Evolutionary conservation across 306 rosid species (phyloP).

Genomic region (Rosa persica): DNA sequence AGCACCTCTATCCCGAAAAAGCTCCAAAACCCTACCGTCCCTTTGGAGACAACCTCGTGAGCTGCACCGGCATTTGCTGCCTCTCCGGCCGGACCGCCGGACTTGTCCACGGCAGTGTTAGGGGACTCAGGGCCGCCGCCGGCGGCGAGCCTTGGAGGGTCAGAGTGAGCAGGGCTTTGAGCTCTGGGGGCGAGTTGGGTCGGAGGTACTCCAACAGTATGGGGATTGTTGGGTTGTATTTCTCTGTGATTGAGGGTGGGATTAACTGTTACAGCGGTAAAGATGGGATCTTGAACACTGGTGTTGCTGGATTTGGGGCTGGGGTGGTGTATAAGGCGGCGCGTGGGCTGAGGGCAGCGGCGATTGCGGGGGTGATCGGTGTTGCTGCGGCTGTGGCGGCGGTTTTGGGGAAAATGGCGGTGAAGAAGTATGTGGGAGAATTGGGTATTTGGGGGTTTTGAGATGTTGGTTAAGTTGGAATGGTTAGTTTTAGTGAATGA

Average conservation of each 20-base stretch:
- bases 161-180: neutral
- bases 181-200: neutral
- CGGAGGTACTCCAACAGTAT: neutral
- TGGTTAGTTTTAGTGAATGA: neutral
- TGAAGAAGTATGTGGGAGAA: neutral
- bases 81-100: neutral
- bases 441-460: neutral
- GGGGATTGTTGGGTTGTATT: neutral
- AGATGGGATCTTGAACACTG: neutral
- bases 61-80: neutral
- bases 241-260: neutral
- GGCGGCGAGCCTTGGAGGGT: neutral
- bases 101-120: neutral
- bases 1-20: neutral
- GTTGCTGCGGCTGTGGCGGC: neutral
- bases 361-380: neutral
- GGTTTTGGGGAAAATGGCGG: neutral
- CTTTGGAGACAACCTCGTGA: neutral
- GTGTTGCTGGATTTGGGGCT: neutral
- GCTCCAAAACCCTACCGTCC: neutral
- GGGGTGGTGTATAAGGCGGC: neutral
- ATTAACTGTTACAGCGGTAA: neutral
- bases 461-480: neutral
- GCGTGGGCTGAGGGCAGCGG: neutral
- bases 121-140: neutral